Base-by-base conservation (phyloP, 1,284 basidiomycete genomes). In the Afroboletus lepidellus region DNA sequence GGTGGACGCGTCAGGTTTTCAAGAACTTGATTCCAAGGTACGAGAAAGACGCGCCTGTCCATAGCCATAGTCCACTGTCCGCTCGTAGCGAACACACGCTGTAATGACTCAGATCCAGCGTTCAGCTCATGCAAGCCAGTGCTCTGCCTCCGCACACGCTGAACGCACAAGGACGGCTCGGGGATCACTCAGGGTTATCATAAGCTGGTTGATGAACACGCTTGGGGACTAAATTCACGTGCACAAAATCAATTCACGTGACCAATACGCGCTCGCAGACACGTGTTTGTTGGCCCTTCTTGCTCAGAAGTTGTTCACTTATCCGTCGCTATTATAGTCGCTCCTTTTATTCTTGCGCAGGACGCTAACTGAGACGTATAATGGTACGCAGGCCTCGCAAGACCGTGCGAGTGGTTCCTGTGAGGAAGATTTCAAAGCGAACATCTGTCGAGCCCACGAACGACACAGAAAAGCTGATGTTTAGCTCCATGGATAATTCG, bases 211-310 rank as follows among this genome's bases (percentile, higher is more conserved):
- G n/a, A n/a, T n/a, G n/a, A n/a, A n/a, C n/a, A n/a, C n/a, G n/a
- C n/a, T n/a, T n/a, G n/a, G n/a, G n/a, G n/a, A n/a, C n/a, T 8
- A 38, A 38, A 18, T 15, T 20, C 29, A 62, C 55, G 48, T 67
- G 56, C 27, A 42, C 41, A 49, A 68, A 66, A 62, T 69, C 46
- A 70, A 52, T 49, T 8, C 69, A 71, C 65, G 67, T 67, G 65
- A 65, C 46, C 41, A 12, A 1, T 29, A 64, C 68, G 51, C 65
- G 68, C 52, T 44, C 46, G 23, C 46, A 34, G 25, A 49, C 65
- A 63, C 64, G 64, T 54, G 56, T 41, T 4, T 4, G 29, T 43
- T 52, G 56, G 60, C 64, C 56, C 23, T 45, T 34, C 20, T 45
- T 37, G 3, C n/a, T 8, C n/a, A n/a, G n/a, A 13, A 21, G 18